phyloP scores from a whole-genome alignment of 768 basidiomycete species.

The Kwoniella europaea region DNA sequence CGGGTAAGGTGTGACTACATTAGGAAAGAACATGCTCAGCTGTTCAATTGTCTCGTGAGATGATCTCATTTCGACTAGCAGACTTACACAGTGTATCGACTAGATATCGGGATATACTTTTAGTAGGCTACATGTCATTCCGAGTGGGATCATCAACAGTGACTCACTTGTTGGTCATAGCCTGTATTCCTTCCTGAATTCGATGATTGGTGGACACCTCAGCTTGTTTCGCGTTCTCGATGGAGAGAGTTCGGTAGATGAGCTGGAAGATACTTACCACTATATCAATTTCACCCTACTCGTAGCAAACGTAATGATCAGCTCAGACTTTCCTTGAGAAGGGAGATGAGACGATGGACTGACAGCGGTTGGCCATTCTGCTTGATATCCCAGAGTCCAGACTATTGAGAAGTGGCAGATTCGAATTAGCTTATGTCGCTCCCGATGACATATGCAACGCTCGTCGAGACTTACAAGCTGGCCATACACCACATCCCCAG shows the following conservation, averaged over 20 bases:
- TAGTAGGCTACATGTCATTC: conserved; percentile 1
- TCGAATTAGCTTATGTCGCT: too few relatives aligned
- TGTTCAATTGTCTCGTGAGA: background rate
- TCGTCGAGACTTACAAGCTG: too few relatives aligned
- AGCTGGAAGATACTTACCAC: conserved; percentile 32
- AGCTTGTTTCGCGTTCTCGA: too few relatives aligned
- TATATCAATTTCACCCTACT: conserved; percentile 57
- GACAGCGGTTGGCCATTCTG: conserved; percentile 47
- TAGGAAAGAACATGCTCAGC: background rate
- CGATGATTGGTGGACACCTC: too few relatives aligned
- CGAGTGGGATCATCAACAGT: background rate
- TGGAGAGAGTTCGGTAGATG: too few relatives aligned
- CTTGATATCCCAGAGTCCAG: conserved; percentile 55
- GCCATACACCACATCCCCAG: conserved; percentile 58
- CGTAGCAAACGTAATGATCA: too few relatives aligned
- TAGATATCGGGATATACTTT: conserved; percentile 5
- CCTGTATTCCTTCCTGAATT: conserved; percentile 52
- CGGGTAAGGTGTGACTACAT: conserved; percentile 50
- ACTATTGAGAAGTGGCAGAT: too few relatives aligned
- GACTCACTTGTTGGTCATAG: conserved; percentile 49
- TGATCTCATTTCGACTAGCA: background rate
- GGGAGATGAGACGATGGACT: conserved; percentile 14
- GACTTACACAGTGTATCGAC: conserved; percentile 52
- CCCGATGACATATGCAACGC: too few relatives aligned
- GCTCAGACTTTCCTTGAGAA: background rate